Base-by-base conservation (phyloP, 345 rosid species). In the Eucalyptus virginea region DNA sequence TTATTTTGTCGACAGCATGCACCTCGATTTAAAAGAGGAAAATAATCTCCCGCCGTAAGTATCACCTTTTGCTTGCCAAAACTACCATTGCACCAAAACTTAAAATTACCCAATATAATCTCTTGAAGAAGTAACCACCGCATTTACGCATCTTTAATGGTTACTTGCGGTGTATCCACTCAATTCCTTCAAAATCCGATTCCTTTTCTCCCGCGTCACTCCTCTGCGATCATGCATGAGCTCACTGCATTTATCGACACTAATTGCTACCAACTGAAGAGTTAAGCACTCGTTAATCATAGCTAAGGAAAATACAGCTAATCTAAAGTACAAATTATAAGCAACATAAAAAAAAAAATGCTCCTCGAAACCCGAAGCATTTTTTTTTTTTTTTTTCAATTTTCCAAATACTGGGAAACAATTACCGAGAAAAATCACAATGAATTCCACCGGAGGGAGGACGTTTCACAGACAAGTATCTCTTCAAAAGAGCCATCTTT, bases 311-410 rank as follows among this genome's bases (percentile, higher is more conserved):
- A 56, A 65, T n/a, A 16, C 40, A 7, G 6, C 37, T 14, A n/a
- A 65, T n/a, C 30, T 30, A 62, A 13, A 3, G 4, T 30, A 62
- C 69, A 65, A 65, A 65, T 65, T n/a, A 65, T 15, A 15, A n/a
- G 77, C 40, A 34, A 65, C 40, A n/a, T 16, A 16, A 65, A 65
- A 34, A 5, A 17, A 34, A 18, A 34, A 23, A 11, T 2, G 12
- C 10, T 4, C 5, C 21, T n/a, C 4, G 6, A 65, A 65, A 65
- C 19, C 77, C 0, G 2, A 15, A n/a, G 40, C 18, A 0, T 65
- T n/a, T 65, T n/a, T 30, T 15, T 4, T n/a, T 30, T n/a, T n/a
- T n/a, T n/a, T n/a, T n/a, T n/a, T n/a, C n/a, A n/a, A n/a, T n/a
- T n/a, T 5, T 6, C 37, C 14, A 18, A 32, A 34, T 69, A 34